Percentiles rank a stretch among this genome's conserved stretches.
phyloP scores from a whole-genome alignment of 306 rosid species.

The Acacia confusa region DNA sequence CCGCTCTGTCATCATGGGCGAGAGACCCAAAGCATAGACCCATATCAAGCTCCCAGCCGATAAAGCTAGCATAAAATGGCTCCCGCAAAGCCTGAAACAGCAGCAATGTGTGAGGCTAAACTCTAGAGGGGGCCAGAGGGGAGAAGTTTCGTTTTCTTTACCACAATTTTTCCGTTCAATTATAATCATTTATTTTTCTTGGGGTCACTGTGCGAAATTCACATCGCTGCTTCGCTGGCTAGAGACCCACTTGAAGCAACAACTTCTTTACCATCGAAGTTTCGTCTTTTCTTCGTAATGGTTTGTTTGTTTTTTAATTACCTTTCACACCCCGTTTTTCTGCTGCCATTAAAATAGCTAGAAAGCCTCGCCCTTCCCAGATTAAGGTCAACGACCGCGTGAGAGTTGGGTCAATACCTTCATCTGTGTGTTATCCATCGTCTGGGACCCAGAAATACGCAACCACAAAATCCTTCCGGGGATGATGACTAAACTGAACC shows the following conservation, averaged over 20 bases:
- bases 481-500: background rate
- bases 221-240: background rate
- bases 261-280: background rate
- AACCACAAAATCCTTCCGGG: background rate
- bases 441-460: background rate
- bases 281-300: background rate
- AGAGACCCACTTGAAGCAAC: background rate
- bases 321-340: background rate
- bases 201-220: background rate
- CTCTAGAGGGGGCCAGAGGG: background rate
- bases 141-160: background rate
- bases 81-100: background rate
- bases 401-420: slow-evolving; percentile 1
- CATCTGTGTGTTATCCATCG: background rate
- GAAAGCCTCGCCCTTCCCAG: background rate
- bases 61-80: background rate
- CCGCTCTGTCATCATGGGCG: slow-evolving; percentile 3
- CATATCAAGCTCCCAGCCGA: slow-evolving; percentile 26
- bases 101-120: background rate
- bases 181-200: background rate
- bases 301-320: background rate
- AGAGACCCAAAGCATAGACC: slow-evolving; percentile 54
- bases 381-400: slow-evolving; percentile 10
- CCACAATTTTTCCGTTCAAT: background rate
- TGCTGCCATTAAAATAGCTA: background rate